A percentile compares a stretch with the other conserved stretches of the same genome.
phyloP scores from a whole-genome alignment of 805 yeast genomes.

The Zygoascus biomembranicola region DNA sequence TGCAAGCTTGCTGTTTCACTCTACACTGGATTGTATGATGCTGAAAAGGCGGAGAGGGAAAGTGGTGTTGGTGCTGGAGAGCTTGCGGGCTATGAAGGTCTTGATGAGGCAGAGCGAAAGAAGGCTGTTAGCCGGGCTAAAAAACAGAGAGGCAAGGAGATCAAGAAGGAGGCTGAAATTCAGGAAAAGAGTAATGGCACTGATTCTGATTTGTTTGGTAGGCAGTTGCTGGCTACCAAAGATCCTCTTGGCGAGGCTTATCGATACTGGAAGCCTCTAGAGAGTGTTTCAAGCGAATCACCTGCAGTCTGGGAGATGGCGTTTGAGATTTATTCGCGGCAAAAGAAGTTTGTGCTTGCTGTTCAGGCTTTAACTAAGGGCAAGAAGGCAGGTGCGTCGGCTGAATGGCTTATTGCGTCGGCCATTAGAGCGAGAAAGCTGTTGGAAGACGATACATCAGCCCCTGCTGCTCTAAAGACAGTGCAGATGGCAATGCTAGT shows the following conservation, averaged over 20 bases:
- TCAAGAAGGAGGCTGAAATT: conserved; percentile 39
- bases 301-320: conserved; percentile 38
- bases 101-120: conserved; percentile 26
- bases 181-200: conserved; percentile 21
- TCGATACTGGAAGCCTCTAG: conserved; percentile 32
- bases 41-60: conserved; percentile 10
- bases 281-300: conserved; percentile 9
- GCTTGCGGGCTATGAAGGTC: conserved; percentile 18
- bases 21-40: conserved; percentile 36
- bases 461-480: conserved; percentile 38
- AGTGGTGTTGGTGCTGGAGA: conserved; percentile 3
- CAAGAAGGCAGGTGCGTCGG: conserved; percentile 30
- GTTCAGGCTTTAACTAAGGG: conserved; percentile 42
- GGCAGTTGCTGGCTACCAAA: conserved; percentile 29
- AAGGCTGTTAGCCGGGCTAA: conserved; percentile 33
- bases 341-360: conserved; percentile 45
- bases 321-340: conserved; percentile 35
- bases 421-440: conserved; percentile 30
- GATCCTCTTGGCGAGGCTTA: conserved; percentile 38
- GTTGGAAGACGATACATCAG: conserved; percentile 30
- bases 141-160: conserved; percentile 36
- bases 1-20: conserved; percentile 54
- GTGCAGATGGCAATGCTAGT: conserved; percentile 15
- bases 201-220: conserved; percentile 42
- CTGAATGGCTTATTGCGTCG: conserved; percentile 22